Conservation (phyloP, 2,329 filamentous ascomycete genomes). For the Nemania sp. region DNA sequence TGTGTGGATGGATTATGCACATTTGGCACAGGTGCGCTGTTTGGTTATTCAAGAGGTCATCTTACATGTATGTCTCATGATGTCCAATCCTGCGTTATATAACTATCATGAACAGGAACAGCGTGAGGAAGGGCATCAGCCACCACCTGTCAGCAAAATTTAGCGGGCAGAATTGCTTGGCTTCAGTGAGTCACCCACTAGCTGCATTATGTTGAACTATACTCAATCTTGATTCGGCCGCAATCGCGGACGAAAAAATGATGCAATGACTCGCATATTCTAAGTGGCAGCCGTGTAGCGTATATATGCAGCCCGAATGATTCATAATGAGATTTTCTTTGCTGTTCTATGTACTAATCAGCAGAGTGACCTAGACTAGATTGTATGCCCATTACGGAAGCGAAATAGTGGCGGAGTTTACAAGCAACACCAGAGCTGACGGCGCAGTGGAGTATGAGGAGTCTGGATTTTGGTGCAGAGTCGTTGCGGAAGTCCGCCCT, state of each 20-base stretch:
- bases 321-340: conserved; percentile 19
- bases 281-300: background rate
- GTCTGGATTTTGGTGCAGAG: background rate
- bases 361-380: background rate
- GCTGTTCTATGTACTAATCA: background rate
- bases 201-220: background rate
- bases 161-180: background rate
- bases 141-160: background rate
- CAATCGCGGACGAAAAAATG: background rate
- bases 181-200: background rate
- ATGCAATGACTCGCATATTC: background rate
- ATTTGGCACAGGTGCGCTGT: too few species aligned
- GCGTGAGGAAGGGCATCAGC: background rate
- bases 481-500: conserved; percentile 28
- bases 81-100: background rate
- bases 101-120: background rate
- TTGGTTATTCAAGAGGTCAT: background rate
- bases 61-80: conserved; percentile 5
- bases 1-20: too few species aligned
- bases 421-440: background rate
- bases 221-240: background rate
- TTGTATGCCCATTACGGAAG: background rate
- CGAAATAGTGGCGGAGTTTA: conserved; percentile 11
- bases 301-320: conserved; percentile 19
- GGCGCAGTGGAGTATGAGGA: background rate